A percentile compares a stretch with the other conserved stretches of the same genome.
Evolutionary conservation across 2,329 filamentous ascomycete genomes (phyloP).

Genomic region (Whalleya microplaca): DNA sequence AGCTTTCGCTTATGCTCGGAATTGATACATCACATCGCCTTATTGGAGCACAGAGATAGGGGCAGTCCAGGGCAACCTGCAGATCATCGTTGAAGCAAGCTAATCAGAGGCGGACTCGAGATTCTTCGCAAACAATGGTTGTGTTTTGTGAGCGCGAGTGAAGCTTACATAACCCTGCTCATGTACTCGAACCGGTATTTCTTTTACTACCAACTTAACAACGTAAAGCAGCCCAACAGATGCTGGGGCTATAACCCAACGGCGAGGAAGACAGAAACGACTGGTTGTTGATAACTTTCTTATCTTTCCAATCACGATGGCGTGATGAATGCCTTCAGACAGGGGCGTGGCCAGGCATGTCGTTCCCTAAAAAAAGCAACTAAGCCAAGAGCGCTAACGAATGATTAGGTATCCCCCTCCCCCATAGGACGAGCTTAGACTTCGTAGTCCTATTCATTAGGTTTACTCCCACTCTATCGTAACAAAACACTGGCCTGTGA

Average conservation of each 20-base stretch:
- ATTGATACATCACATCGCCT: conserved; percentile 11
- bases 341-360: conserved; percentile 2
- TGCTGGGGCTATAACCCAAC: not conserved
- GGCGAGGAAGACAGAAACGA: conserved; percentile 1
- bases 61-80: conserved; percentile 22
- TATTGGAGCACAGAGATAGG: conserved; percentile 18
- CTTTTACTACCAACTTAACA: not conserved
- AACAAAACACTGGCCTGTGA: not conserved
- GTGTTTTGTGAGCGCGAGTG: too few species aligned
- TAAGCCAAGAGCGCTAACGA: not conserved
- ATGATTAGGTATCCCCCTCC: too few species aligned
- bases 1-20: conserved; percentile 17
- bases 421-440: not conserved
- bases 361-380: not conserved
- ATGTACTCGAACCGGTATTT: not conserved
- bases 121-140: not conserved
- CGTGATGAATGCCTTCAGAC: conserved; percentile 9
- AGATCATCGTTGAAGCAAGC: not conserved
- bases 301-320: conserved; percentile 7
- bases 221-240: not conserved
- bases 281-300: conserved; percentile 10
- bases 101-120: not conserved
- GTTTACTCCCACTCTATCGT: not conserved
- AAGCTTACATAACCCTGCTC: not conserved
- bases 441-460: too few species aligned